Base-by-base conservation (phyloP, 2,329 filamentous ascomycete genomes). In the Clarireedia paspali region DNA sequence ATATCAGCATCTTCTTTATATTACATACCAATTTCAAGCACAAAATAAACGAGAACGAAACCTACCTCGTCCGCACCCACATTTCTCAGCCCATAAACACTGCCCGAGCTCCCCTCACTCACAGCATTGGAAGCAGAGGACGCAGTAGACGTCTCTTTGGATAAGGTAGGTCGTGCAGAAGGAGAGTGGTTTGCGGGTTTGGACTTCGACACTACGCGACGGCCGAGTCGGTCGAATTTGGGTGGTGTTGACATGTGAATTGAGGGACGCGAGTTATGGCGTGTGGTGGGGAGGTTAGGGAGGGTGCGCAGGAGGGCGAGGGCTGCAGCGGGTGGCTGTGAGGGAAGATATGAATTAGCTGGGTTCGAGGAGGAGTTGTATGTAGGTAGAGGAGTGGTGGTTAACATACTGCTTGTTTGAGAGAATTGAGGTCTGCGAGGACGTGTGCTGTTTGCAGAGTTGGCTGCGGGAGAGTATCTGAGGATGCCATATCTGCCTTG, bases 361-460 rank as follows among this genome's bases (percentile, higher is more conserved):
- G 5, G 42, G 39, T 42, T 20, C 20, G 17, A 6, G 23, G 12
- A 47, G 14, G 44, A 6, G 20, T 20, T 27, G 26, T 47, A 24
- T 27, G n/a, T 17, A 14, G 14, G 5, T 17, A 17, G 24, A 3
- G 26, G 6, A 34, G 14, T 17, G 14, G 7, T 10, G 24, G 17
- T 23, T 46, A 27, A 56, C 53, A 5, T 30, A 56, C 53, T 26
- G 53, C 48, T 52, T 56, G 47, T 23, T 56, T 44, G 40, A 56
- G 53, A 12, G 30, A 42, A 40, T 56, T 56, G 2, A 56, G 48
- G 46, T 56, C 53, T n/a, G 53, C 53, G n/a, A 56, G 53, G 36
- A 56, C 48, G 10, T 56, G 53, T 23, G 53, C 53, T 17, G 30
- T 34, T 24, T 51, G 48, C 15, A 56, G 40, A 5, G 50, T 52